Conservation (phyloP, 306 rosid genomes). For the Aeschynomene evenia region DNA sequence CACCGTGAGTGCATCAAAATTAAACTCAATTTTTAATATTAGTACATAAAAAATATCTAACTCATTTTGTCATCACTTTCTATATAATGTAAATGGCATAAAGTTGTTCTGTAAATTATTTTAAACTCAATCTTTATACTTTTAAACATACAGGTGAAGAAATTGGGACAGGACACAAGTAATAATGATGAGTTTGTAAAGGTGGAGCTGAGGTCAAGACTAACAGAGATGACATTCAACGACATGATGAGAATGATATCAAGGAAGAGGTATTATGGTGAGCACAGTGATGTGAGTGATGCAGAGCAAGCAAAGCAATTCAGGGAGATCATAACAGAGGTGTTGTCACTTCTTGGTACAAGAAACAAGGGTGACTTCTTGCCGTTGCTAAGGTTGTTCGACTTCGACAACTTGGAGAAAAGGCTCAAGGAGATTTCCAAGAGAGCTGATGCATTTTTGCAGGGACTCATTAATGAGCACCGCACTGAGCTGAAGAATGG, state of each 20-base stretch:
- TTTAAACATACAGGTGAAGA: too few relatives aligned
- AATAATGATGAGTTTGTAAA: not conserved
- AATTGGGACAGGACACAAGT: too few relatives aligned
- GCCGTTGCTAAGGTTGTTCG: slow-evolving; percentile 23
- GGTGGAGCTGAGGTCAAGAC: not conserved
- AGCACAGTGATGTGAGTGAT: not conserved
- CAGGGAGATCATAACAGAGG: too few relatives aligned
- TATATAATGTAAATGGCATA: too few relatives aligned
- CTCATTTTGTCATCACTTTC: too few relatives aligned
- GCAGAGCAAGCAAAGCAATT: slow-evolving; percentile 4
- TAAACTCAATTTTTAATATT: too few relatives aligned
- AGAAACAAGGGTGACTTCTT: slow-evolving; percentile 18
- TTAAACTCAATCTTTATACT: too few relatives aligned
- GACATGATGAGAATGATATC: slow-evolving; percentile 30
- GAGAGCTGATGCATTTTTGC: slow-evolving; percentile 1
- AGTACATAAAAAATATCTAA: too few relatives aligned
- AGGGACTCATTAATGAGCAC: not conserved
- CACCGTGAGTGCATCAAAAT: too few relatives aligned
- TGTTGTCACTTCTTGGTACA: too few relatives aligned
- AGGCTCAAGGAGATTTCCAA: not conserved
- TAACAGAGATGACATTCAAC: slow-evolving; percentile 19
- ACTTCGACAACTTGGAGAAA: not conserved
- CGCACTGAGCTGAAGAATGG: too few relatives aligned
- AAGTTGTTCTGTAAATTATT: too few relatives aligned
- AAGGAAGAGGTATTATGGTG: slow-evolving; percentile 21